phyloP scores from a whole-genome alignment of 768 basidiomycete species.

The Cystobasidium onofrii region DNA sequence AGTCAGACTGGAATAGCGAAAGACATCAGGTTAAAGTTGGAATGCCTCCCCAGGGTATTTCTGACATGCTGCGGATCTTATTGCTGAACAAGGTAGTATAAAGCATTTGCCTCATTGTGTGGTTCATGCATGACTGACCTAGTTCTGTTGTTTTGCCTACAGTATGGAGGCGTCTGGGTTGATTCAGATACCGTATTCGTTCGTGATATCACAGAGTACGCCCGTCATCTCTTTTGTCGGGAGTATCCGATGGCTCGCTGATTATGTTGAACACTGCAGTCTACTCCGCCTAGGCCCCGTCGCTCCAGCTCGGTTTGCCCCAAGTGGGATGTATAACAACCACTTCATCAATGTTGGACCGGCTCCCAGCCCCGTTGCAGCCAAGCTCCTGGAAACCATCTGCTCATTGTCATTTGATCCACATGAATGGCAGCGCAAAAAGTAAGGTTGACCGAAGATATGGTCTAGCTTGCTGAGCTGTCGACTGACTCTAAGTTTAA shows the following conservation, averaged over 20 bases:
- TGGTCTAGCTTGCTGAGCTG: no score
- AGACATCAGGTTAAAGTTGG: background rate
- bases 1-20: background rate
- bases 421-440: background rate
- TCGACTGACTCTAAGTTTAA: no score
- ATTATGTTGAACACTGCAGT: no score
- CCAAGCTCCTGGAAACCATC: background rate
- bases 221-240: no score
- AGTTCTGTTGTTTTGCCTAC: background rate
- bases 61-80: background rate
- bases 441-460: no score
- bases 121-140: no score
- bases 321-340: background rate
- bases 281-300: background rate
- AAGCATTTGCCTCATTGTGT: no score
- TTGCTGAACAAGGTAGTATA: conserved; percentile 11
- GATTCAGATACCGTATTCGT: background rate
- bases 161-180: background rate
- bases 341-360: conserved; percentile 10
- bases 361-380: background rate
- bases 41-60: background rate
- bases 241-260: no score
- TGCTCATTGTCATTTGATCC: background rate
- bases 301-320: background rate
- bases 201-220: background rate